Base-by-base conservation (phyloP, 208 protist genomes). In the Acanthamoeba pearcei region DNA sequence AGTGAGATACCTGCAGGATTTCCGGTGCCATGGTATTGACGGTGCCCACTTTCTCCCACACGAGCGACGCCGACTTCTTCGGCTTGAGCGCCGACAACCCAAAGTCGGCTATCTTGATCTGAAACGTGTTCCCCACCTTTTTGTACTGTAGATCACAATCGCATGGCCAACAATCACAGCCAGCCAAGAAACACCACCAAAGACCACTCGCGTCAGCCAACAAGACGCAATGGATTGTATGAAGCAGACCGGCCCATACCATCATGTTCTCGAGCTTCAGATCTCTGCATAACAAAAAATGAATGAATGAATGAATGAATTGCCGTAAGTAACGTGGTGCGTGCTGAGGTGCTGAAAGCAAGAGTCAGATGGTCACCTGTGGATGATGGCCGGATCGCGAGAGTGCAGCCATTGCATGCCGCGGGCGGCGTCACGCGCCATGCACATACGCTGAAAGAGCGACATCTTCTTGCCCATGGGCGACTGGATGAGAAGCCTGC, bases 321-420 rank as follows among this genome's bases (percentile, higher is more conserved):
- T 22, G 1, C 9, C 53, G 17, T 60, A 6, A 22, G 19, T 15
- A 15, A 24, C 12, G 53, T 49, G 46, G 46, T 24, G 19, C 70
- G 0, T 49, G 46, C 9, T 24, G 19, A 6, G 15, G 70, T 8
- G 29, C 15, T 13, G 29, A 46, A 0, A 22, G 35, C 22, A 24
- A n/a, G 70, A 46, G 29, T 0, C 10, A 24, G 17, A 15, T 22
- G 19, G 82, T n/a, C 15, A 66, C 86, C 86, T 38, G 53, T 93
- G 89, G 38, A 93, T 93, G 27, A 93, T 78, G 64, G 89, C 89
- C 38, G 89, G 89, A 22, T 93, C 89, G 9, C 64, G 38, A 13
- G 64, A 93, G 42, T 93, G 89, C 5, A 93, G 66, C 89, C 89
- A 93, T 64, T 55, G 57, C 89, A 93, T 93, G 89, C 66, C 89